These are phyloP conservation scores for Termitomyces sp. DNA, from an alignment of 1,284 basidiomycete species.

Conservation along the genomic window DNA sequence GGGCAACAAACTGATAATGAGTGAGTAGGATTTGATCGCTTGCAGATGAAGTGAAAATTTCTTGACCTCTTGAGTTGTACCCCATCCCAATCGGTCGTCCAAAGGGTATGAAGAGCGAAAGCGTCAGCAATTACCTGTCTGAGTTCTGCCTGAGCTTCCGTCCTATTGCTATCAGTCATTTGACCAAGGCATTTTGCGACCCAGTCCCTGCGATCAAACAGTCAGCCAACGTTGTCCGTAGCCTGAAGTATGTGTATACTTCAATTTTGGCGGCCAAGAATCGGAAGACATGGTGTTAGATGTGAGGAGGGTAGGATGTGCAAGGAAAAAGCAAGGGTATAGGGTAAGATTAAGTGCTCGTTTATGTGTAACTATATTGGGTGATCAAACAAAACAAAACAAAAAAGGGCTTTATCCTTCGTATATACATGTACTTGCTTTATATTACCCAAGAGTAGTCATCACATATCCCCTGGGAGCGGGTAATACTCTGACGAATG, in stretches of 20 bases:
- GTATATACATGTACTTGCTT: no score
- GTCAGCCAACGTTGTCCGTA: not conserved
- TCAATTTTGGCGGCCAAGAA: constrained; percentile 60
- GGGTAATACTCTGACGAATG: not conserved
- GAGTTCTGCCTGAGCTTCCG: constrained; percentile 74
- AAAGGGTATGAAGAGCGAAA: constrained; percentile 73
- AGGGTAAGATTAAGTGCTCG: not conserved
- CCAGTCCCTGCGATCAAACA: constrained; percentile 58
- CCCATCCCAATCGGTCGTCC: constrained; percentile 84
- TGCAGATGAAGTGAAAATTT: constrained; percentile 1
- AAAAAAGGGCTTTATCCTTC: not conserved
- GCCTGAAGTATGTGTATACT: constrained; percentile 32
- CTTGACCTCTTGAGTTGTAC: constrained; percentile 75
- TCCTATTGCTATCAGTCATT: constrained; percentile 72
- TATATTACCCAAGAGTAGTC: no score
- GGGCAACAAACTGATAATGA: constrained; percentile 50
- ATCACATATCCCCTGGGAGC: no score
- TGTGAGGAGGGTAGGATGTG: not conserved
- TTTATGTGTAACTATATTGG: not conserved
- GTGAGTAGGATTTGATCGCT: constrained; percentile 16
- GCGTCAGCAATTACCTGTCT: constrained; percentile 85
- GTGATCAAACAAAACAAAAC: constrained; percentile 10
- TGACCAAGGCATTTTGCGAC: constrained; percentile 77
- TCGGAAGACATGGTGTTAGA: constrained; percentile 50
- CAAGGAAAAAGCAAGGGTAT: not conserved